Percentiles rank a stretch among this genome's conserved stretches.
Evolutionary conservation across 371 early-diverging fungal genomes (phyloP).

Genomic region (Rhizomucor pusillus): DNA sequence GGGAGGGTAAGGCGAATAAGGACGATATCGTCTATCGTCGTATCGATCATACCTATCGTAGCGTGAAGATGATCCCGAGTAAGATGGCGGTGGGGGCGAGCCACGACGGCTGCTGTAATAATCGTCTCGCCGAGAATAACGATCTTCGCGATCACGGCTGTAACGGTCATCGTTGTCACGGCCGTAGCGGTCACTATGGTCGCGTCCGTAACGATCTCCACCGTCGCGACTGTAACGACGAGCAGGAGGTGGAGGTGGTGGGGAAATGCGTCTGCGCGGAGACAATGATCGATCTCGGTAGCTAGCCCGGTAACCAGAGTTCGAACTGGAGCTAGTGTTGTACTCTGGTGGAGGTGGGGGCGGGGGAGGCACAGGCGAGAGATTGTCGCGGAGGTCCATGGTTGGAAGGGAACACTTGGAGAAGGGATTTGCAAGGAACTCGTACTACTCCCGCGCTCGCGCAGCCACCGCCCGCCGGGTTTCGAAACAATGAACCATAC

Average conservation of each 20-base stretch:
- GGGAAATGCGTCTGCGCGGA: constrained; percentile 1
- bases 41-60: constrained; percentile 22
- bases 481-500: neutral
- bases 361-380: neutral
- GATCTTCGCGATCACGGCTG: constrained; percentile 25
- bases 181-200: too few species aligned
- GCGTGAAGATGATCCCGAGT: too few species aligned
- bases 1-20: constrained; percentile 35
- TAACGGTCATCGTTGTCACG: constrained; percentile 24
- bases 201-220: too few species aligned
- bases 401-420: neutral
- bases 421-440: neutral
- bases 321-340: neutral
- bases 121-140: constrained; percentile 21
- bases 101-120: constrained; percentile 34
- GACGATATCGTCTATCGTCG: constrained; percentile 24
- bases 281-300: neutral
- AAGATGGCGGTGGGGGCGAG: too few species aligned
- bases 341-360: neutral
- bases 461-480: neutral
- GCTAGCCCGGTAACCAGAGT: neutral
- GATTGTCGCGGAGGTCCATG: neutral
- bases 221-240: constrained; percentile 28
- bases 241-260: constrained; percentile 5
- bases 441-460: neutral